These are phyloP conservation scores for Dactylonectria macrodidyma DNA, from an alignment of 2,329 filamentous ascomycete species.

Conservation along the genomic window DNA sequence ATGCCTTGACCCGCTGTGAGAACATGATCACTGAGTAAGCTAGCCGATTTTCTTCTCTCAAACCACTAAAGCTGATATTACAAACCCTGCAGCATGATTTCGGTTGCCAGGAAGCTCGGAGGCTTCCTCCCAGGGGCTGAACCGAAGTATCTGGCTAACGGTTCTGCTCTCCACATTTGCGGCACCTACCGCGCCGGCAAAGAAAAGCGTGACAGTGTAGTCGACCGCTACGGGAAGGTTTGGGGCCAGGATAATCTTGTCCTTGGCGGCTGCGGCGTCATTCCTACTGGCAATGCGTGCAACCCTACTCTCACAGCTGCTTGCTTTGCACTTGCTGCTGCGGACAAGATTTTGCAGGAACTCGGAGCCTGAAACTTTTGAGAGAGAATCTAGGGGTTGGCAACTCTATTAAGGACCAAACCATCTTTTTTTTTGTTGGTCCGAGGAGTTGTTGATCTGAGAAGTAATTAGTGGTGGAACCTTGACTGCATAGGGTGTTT, in stretches of 20 bases:
- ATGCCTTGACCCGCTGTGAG: not conserved
- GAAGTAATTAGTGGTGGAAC: too few relatives aligned
- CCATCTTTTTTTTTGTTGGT: too few relatives aligned
- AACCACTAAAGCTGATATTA: not conserved
- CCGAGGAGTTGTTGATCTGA: too few relatives aligned
- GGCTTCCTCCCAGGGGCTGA: constrained; percentile 19
- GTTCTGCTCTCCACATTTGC: constrained; percentile 21
- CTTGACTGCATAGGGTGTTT: too few relatives aligned
- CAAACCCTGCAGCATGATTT: not conserved
- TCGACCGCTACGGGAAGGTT: constrained; percentile 8
- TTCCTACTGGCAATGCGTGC: constrained; percentile 13
- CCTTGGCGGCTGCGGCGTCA: constrained; percentile 15
- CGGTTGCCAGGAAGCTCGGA: constrained; percentile 14
- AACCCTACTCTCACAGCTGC: constrained; percentile 22
- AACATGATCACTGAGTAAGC: constrained; percentile 15
- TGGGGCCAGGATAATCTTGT: constrained; percentile 16
- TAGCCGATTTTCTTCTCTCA: not conserved
- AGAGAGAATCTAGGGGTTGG: too few relatives aligned
- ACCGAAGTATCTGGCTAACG: constrained; percentile 21
- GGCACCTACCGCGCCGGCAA: constrained; percentile 13
- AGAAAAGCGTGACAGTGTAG: not conserved
- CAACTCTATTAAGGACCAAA: too few relatives aligned
- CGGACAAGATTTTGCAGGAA: not conserved
- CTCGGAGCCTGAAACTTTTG: too few relatives aligned
- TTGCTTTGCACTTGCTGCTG: constrained; percentile 18